Evolutionary conservation across 768 basidiomycete genomes (phyloP), one percentile per base, ranked within the genome.

Genomic region (Amanita subjunquillea): DNA sequence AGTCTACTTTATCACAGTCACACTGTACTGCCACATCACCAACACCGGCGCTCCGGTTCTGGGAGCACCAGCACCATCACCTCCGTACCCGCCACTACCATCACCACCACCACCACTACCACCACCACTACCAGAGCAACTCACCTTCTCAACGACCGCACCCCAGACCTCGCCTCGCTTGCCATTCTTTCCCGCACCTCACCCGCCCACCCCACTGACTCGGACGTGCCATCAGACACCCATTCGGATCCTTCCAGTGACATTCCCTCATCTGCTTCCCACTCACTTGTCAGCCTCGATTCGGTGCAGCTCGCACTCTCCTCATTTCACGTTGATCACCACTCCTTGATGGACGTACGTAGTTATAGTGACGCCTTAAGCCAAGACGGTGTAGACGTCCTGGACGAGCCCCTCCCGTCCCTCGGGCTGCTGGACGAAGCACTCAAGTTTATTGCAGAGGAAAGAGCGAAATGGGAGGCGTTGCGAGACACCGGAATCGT

Each of bases 391-490:
- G 22, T 54, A 0, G 56, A 56, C 44, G 63, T 58, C 25, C 55
- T 59, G 2, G 71, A 72, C 20, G 72, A 78, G 43, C 87, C 88
- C 0, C 25, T 53, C 23, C 51, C 51, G 4, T 87, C 84, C 2
- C 66, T 91, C 12, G 88, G 88, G 0, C 77, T 78, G 49, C 74
- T 91, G 13, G 85, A 85, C 54, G 80, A 81, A 54, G 85, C 84
- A 0, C 72, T 91, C 12, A 78, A 76, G n/a, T 91, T 88, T 55
- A 73, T 89, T 47, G 84, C 82, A 40, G 79, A 78, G 8, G 87
- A 90, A 62, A 73, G 85, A 51, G 79, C 78, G 34, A 72, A 74
- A 55, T 72, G 79, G 56, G 75, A 71, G 41, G 82, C 80, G n/a
- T 63, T 65, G 39, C 69, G 69, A 36, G 71, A 67, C 42, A 56